Evolutionary conservation across 2,329 filamentous ascomycete species (phyloP).

Genomic region (Rhexocercosporidium sp.): DNA sequence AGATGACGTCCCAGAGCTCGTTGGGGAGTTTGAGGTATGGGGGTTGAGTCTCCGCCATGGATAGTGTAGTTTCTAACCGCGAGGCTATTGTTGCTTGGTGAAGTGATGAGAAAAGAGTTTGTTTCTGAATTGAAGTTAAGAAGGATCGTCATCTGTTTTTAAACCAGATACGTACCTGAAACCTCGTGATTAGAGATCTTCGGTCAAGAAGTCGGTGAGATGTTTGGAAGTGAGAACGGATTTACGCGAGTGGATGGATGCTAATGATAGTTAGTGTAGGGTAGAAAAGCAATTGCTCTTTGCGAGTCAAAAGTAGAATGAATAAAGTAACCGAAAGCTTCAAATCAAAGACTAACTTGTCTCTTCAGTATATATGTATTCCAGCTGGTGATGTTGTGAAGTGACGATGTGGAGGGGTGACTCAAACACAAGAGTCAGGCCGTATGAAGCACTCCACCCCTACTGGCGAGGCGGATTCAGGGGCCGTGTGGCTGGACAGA

Average conservation of each 20-base stretch:
- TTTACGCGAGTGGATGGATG: too few species aligned
- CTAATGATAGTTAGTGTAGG: not conserved
- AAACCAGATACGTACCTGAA: too few species aligned
- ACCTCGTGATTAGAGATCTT: too few species aligned
- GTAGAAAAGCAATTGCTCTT: not conserved
- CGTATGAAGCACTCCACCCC: not conserved
- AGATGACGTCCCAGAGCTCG: slow-evolving; percentile 9
- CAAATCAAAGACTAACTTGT: not conserved
- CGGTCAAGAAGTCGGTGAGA: too few species aligned
- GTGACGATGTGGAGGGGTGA: not conserved
- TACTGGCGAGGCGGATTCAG: not conserved
- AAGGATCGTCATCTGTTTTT: too few species aligned
- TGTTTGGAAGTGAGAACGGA: too few species aligned
- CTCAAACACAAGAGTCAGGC: slow-evolving; percentile 8
- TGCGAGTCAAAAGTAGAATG: not conserved
- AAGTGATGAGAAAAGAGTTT: not conserved
- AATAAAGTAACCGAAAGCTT: too few species aligned
- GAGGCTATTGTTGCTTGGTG: not conserved
- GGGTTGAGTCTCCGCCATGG: not conserved
- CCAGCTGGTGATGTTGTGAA: not conserved
- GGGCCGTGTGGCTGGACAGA: not conserved
- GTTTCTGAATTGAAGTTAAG: not conserved
- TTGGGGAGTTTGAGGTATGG: slow-evolving; percentile 2
- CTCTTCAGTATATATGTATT: not conserved
- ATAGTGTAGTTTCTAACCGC: not conserved